Base-by-base conservation (phyloP, 768 basidiomycete genomes). In the Russula abietina region DNA sequence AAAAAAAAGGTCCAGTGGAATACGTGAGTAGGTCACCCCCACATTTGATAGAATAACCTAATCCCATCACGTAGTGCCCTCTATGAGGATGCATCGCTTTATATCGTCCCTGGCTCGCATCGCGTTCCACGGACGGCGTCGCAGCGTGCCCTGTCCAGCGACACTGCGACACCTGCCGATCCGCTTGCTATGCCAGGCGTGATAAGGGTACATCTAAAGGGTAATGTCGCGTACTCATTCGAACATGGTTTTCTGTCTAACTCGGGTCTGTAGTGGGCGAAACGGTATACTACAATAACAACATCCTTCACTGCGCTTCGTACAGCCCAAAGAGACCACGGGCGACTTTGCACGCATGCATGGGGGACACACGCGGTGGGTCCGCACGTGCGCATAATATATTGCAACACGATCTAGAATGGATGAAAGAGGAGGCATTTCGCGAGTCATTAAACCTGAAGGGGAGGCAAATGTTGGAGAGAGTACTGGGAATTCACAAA, bases 251-350 rank as follows among this genome's bases (percentile, higher is more conserved):
- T 46, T 16, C n/a, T 10, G 22, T 48, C 32, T 14, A 33, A 41
- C 11, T 32, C 14, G 5, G 30, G 32, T 1, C 6, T 59, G 41
- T 45, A 86, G 88, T 84, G 0, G 88, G 89, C 0, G 85, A 91
- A 62, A 86, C 86, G 0, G 86, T 88, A 26, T 91, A 91, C 72
- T 91, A 91, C 71, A 88, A 89, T 69, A 83, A 80, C 66, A 91
- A 91, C 70, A 85, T 91, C 61, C 75, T 91, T 11, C 89, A 91
- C 67, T 87, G 87, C 59, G 88, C 84, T 5, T 77, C 79, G 7
- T 91, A 91, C 71, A 78, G 77, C 61, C 74, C 79, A 1, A 71
- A 71, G 22, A 70, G 71, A 24, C 74, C 72, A 38, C 79, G 89
- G 2, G 82, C 83, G 32, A 91, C 89, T 2, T 77, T 92, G 7